Evolutionary conservation across 176 grass and related monocot species (phyloP), one percentile per base, ranked within the genome.

Genomic region (Cenchrus purpureus): DNA sequence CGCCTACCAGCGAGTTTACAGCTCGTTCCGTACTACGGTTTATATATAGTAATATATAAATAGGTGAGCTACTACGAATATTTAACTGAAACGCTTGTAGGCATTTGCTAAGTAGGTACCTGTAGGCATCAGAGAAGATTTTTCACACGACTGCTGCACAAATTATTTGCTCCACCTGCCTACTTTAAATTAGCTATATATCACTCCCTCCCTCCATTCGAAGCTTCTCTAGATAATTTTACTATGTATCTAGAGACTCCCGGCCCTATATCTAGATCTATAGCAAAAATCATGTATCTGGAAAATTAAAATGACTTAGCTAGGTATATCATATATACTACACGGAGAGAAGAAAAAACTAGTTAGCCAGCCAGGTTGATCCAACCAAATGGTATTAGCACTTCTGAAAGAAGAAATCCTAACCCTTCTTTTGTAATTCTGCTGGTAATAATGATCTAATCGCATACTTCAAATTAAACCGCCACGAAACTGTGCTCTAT

Each of bases 51-150:
- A 71, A 48, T 50, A 50, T 50, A 55, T 22, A 29, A 56, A 57
- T 58, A 57, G 49, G 51, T 49, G 20, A 59, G 50, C 58, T 84
- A 10, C 25, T 87, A 29, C 20, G 42, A 12, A 8, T 56, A 55
- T 20, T 73, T 65, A 6, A 37, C 59, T 66, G 61, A 48, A 42
- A 53, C 66, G 25, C 20, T n/a, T 74, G 13, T 63, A 89, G 42
- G 87, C 45, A 85, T 74, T 69, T 68, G 68, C 19, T 52, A 52
- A 52, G 82, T 80, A 12, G 54, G 87, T 84, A 74, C 69, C 69
- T 85, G 82, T 85, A 53, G 6, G 60, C 67, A 68, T 89, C 68
- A 52, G 34, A 20, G 45, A 54, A 89, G 68, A 85, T 84, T 80
- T 80, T 79, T 57, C 58, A 73, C 74, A 58, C 19, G 58, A 25